Percentiles rank a stretch among this genome's conserved stretches.
These are phyloP conservation scores for Pugionium dolabratum DNA, from an alignment of 345 rosid genomes.

Conservation along the genomic window DNA sequence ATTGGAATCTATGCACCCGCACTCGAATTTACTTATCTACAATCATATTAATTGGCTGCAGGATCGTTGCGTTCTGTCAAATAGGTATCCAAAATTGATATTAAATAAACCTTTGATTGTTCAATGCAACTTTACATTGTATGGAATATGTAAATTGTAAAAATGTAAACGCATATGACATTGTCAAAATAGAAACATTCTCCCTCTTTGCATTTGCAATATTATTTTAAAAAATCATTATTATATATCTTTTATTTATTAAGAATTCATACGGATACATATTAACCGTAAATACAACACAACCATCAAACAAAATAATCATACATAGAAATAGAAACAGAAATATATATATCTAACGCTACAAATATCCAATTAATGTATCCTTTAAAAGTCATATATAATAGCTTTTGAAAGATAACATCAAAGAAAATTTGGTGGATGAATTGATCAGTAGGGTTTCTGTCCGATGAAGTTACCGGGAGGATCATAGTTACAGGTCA, in stretches of 20 bases:
- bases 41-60: too few species aligned
- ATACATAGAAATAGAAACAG: not conserved
- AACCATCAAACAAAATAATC: constrained; percentile 7
- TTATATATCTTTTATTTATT: constrained; percentile 1
- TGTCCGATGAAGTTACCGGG: constrained; percentile 82
- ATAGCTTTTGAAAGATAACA: constrained; percentile 20
- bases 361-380: constrained; percentile 14
- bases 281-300: constrained; percentile 20
- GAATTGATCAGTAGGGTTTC: constrained; percentile 54
- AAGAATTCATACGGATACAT: constrained; percentile 29
- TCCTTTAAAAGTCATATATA: not conserved
- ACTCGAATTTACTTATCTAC: too few species aligned
- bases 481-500: constrained; percentile 92
- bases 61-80: too few species aligned
- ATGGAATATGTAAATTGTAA: too few species aligned
- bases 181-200: too few species aligned
- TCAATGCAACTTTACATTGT: too few species aligned
- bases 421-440: constrained; percentile 15
- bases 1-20: too few species aligned
- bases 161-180: too few species aligned
- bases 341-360: not conserved
- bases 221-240: too few species aligned
- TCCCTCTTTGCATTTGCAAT: too few species aligned
- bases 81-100: too few species aligned
- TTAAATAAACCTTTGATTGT: too few species aligned